Evolutionary conservation across 495 filamentous ascomycete genomes (phyloP).

Genomic region (Aspergillus cavernicola): DNA sequence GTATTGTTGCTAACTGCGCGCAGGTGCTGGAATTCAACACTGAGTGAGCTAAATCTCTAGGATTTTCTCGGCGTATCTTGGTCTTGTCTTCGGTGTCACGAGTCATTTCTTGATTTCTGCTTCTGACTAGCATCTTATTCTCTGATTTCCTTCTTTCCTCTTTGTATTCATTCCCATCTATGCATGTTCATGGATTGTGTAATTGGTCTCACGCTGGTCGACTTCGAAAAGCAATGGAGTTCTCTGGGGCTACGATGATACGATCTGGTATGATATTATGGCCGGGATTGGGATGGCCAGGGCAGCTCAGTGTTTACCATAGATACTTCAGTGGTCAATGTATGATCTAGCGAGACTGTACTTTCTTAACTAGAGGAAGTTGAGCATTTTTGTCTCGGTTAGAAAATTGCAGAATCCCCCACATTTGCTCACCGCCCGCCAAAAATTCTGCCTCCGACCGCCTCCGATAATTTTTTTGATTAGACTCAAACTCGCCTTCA

Average conservation of each 20-base stretch:
- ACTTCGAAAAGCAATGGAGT: slow-evolving; percentile 31
- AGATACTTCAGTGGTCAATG: slow-evolving; percentile 24
- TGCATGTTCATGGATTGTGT: slow-evolving; percentile 18
- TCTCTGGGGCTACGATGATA: slow-evolving; percentile 27
- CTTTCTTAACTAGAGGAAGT: not conserved
- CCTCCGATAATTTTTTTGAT: slow-evolving; percentile 28
- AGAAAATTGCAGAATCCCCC: slow-evolving; percentile 22
- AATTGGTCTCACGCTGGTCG: slow-evolving; percentile 21
- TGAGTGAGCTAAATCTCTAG: not conserved
- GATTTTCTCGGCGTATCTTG: not conserved
- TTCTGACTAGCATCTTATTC: slow-evolving; percentile 16
- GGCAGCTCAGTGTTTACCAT: slow-evolving; percentile 26
- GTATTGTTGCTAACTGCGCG: not conserved
- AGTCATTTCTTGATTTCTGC: slow-evolving; percentile 18
- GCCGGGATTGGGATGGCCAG: slow-evolving; percentile 19
- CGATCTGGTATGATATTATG: slow-evolving; percentile 20
- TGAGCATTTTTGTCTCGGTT: slow-evolving; percentile 6
- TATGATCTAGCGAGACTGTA: slow-evolving; percentile 18
- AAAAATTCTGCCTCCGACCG: slow-evolving; percentile 31
- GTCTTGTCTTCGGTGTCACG: slow-evolving; percentile 8
- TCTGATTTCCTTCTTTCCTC: slow-evolving; percentile 26
- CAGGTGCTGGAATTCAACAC: slow-evolving; percentile 33
- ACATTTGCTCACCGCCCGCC: slow-evolving; percentile 36
- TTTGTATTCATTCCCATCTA: slow-evolving; percentile 20
- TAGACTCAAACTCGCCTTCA: slow-evolving; percentile 13